Conservation (phyloP, 306 rosid genomes). For the Cicer arietinum region DNA sequence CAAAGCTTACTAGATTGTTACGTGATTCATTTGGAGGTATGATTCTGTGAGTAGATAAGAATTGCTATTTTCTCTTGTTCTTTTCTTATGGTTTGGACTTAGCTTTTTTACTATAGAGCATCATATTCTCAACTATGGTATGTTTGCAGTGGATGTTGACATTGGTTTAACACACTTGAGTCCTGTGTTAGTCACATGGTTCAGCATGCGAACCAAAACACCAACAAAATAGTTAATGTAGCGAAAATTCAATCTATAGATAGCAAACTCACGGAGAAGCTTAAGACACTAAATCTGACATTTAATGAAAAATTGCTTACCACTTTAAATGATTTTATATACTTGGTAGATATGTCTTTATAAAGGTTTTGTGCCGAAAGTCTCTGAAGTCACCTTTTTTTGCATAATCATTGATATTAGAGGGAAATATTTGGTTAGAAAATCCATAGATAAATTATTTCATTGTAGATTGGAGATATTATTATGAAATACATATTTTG, state of each 20-base stretch:
- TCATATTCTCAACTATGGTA: conserved; percentile 11
- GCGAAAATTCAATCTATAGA: conserved; percentile 5
- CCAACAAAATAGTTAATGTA: neutral
- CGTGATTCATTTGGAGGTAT: conserved; percentile 98
- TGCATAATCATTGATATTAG: conserved; percentile 28
- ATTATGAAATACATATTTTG: conserved; percentile 33
- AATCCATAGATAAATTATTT: neutral
- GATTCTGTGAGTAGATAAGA: conserved; percentile 35
- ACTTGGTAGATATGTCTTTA: conserved; percentile 11
- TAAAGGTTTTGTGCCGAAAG: conserved; percentile 22
- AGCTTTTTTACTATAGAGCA: conserved; percentile 11
- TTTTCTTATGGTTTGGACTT: conserved; percentile 23
- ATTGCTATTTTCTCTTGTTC: conserved; percentile 15
- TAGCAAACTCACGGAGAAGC: conserved; percentile 6
- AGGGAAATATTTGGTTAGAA: conserved; percentile 28
- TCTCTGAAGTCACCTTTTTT: conserved; percentile 16
- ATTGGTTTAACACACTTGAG: neutral
- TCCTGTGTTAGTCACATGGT: conserved; percentile 27
- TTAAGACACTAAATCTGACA: conserved; percentile 2
- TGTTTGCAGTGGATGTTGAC: conserved; percentile 29
- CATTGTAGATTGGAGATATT: conserved; percentile 27
- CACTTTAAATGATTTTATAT: conserved; percentile 24
- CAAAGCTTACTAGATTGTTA: conserved; percentile 95
- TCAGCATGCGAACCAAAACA: conserved; percentile 3
- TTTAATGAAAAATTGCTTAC: conserved; percentile 14